phyloP scores from a whole-genome alignment of 345 rosid genomes.

The Eucalyptus dawsonii region DNA sequence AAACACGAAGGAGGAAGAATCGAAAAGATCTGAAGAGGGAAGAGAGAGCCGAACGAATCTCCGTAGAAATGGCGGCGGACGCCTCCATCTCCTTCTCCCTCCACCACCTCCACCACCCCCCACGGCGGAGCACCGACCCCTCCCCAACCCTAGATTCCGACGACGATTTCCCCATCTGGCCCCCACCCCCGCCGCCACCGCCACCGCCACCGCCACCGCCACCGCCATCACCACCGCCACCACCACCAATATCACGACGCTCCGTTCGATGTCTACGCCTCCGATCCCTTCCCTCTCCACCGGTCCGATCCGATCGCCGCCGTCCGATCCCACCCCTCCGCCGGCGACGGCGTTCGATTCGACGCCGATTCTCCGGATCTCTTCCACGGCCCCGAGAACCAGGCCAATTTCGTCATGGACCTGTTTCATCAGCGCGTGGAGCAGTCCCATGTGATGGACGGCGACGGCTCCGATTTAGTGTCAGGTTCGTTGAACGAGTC shows the following conservation, averaged over 20 bases:
- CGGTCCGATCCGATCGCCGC: conserved; percentile 7
- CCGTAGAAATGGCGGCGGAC: conserved; percentile 4
- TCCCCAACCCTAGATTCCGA: conserved; percentile 1
- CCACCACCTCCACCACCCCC: not conserved
- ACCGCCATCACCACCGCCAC: not conserved
- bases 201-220: not conserved
- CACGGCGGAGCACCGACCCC: not conserved
- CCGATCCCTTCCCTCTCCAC: not conserved
- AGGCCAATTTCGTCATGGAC: conserved; percentile 77
- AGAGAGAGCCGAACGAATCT: not conserved
- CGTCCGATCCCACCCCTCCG: not conserved
- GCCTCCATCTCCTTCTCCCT: conserved; percentile 20
- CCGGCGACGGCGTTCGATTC: not conserved
- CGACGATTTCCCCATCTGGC: conserved; percentile 25
- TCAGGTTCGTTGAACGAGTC: conserved; percentile 15
- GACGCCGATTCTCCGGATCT: conserved; percentile 35
- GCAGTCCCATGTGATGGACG: conserved; percentile 45
- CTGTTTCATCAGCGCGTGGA: conserved; percentile 86
- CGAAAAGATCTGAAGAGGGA: not conserved
- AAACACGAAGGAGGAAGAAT: not conserved
- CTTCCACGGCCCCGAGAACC: conserved; percentile 37
- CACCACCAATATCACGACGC: not conserved
- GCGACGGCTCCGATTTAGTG: conserved; percentile 4
- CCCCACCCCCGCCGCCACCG: not conserved
- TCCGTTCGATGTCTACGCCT: not conserved